Evolutionary conservation across 129 eudicot species (phyloP).

Genomic region (Deinandra increscens): DNA sequence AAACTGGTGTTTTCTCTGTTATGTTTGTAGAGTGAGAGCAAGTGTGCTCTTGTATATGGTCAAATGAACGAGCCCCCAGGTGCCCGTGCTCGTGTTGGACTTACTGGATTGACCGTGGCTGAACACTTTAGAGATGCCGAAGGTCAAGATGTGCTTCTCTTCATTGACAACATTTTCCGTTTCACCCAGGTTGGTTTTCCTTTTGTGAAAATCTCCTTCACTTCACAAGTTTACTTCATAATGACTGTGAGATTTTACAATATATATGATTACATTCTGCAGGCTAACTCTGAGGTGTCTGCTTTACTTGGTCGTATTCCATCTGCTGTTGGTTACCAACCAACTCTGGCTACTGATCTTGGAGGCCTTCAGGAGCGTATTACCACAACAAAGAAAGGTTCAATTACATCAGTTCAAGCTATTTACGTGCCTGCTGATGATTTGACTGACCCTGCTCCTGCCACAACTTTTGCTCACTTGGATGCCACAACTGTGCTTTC

Average conservation of each 20-base stretch:
- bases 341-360: constrained; percentile 94
- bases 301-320: constrained; percentile 94
- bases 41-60: constrained; percentile 98
- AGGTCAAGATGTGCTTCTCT: constrained; percentile 98
- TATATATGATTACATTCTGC: neutral
- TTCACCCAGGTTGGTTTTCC: constrained; percentile 67
- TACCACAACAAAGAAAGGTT: constrained; percentile 87
- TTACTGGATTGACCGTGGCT: constrained; percentile 96
- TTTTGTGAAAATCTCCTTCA: neutral
- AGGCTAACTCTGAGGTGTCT: constrained; percentile 97
- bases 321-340: constrained; percentile 95
- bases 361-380: constrained; percentile 97
- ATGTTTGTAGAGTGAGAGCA: constrained; percentile 71
- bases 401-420: constrained; percentile 87
- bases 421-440: constrained; percentile 96
- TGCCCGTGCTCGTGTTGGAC: constrained; percentile 99
- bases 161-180: constrained; percentile 98
- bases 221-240: neutral
- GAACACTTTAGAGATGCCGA: constrained; percentile 99
- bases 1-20: neutral
- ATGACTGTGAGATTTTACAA: neutral
- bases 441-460: constrained; percentile 97
- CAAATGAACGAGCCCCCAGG: constrained; percentile 99
- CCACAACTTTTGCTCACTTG: constrained; percentile 96
- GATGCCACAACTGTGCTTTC: constrained; percentile 95